Conservation (phyloP, 805 yeast species). For the Saccharomycopsis capsularis region DNA sequence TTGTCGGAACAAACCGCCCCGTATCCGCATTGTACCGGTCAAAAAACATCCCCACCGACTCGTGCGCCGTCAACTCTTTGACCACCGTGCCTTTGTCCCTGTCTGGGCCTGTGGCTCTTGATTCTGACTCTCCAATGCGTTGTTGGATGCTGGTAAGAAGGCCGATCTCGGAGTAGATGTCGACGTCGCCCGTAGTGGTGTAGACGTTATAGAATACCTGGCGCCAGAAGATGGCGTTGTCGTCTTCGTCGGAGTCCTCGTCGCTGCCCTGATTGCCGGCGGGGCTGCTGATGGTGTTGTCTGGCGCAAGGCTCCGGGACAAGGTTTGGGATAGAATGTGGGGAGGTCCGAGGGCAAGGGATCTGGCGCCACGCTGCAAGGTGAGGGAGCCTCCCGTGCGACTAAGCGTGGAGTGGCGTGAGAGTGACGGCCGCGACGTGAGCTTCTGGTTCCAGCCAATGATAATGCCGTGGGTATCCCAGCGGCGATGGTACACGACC, state of each 20-base stretch:
- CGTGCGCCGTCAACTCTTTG: background rate
- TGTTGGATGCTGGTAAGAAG: background rate
- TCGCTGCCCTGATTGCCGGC: too few species aligned
- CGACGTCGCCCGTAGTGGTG: background rate
- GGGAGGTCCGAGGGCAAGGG: too few species aligned
- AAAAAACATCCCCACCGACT: slow-evolving; percentile 5
- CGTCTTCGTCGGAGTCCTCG: too few species aligned
- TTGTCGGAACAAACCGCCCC: too few species aligned
- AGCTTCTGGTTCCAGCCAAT: slow-evolving; percentile 7
- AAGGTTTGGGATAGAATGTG: too few species aligned
- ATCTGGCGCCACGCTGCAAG: background rate
- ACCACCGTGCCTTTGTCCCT: background rate
- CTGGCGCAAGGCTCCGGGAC: too few species aligned
- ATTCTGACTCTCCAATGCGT: too few species aligned
- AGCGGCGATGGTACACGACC: slow-evolving; percentile 3
- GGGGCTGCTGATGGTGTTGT: background rate
- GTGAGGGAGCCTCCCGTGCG: too few species aligned
- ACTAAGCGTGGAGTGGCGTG: too few species aligned
- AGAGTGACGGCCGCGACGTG: too few species aligned
- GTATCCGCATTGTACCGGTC: too few species aligned
- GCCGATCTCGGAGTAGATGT: background rate
- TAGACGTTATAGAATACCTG: background rate
- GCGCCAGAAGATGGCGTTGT: background rate
- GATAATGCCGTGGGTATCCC: slow-evolving; percentile 1
- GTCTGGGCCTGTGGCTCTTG: too few species aligned